A percentile compares a stretch with the other conserved stretches of the same genome.
Conservation (phyloP, 129 eudicot genomes). For the Chrysanthemum lavandulifolium region DNA sequence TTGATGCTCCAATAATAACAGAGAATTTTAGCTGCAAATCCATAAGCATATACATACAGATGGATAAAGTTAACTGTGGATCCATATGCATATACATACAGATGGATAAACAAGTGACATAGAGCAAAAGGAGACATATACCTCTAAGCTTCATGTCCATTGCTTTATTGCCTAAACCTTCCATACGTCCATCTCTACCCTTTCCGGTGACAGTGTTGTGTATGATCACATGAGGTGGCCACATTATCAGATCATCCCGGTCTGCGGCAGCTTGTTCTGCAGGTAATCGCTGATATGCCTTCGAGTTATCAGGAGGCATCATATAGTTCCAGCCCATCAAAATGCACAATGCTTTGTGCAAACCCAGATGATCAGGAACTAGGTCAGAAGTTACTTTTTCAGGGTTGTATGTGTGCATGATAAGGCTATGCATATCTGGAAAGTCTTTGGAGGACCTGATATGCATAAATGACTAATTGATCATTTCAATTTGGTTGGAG, state of each 20-base stretch:
- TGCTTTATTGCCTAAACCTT: conserved; percentile 94
- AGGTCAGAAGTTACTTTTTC: conserved; percentile 47
- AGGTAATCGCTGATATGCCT: conserved; percentile 70
- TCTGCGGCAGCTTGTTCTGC: conserved; percentile 69
- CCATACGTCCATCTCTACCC: conserved; percentile 84
- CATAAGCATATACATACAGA: not conserved
- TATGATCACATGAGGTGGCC: conserved; percentile 94
- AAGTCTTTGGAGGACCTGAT: conserved; percentile 93
- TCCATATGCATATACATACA: not conserved
- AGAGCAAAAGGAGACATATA: conserved; percentile 31
- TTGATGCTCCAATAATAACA: not conserved
- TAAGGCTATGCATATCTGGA: conserved; percentile 75
- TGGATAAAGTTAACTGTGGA: not conserved
- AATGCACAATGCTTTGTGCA: conserved; percentile 89
- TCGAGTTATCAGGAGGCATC: conserved; percentile 83
- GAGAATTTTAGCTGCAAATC: not conserved
- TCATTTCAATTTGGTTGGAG: conserved; percentile 20
- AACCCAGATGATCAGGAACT: conserved; percentile 79
- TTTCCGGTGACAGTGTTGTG: conserved; percentile 83
- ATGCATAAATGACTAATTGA: conserved; percentile 40
- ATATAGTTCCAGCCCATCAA: conserved; percentile 87
- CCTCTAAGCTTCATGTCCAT: conserved; percentile 91
- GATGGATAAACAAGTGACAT: not conserved
- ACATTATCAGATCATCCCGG: conserved; percentile 78
- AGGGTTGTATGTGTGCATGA: conserved; percentile 90